A percentile compares a stretch with the other conserved stretches of the same genome.
These are phyloP conservation scores for Solanum commersonii DNA, from an alignment of 257 asterid genomes.

Conservation along the genomic window DNA sequence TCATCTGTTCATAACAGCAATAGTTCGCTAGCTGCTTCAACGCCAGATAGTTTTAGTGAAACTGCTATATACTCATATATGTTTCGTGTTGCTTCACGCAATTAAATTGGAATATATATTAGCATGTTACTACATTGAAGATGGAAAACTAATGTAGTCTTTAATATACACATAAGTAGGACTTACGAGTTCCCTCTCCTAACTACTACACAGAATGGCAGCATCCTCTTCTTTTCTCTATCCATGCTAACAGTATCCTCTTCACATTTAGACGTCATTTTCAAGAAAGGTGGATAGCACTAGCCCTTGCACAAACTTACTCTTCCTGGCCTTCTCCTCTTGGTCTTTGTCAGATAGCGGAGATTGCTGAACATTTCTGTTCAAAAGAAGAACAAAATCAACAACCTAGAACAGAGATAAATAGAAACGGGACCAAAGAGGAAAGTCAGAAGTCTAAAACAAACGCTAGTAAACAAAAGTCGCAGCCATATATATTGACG, in stretches of 20 bases:
- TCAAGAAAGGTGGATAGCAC: conserved; percentile 60
- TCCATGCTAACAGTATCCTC: neutral
- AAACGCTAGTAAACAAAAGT: neutral
- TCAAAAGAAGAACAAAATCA: neutral
- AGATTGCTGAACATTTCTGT: conserved; percentile 21
- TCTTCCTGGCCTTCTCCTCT: conserved; percentile 53
- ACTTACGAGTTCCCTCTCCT: neutral
- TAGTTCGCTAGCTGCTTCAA: neutral
- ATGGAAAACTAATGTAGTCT: neutral
- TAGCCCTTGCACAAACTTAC: conserved; percentile 63
- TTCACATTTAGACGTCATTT: conserved; percentile 14
- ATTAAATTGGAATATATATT: neutral
- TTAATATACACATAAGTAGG: neutral
- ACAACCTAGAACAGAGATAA: neutral
- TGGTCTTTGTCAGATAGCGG: conserved; percentile 57
- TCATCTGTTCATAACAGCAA: neutral
- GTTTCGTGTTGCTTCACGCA: neutral
- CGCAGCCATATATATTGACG: no score
- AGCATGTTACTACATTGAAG: neutral
- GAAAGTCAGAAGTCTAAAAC: neutral
- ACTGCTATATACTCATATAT: neutral
- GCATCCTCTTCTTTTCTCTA: neutral
- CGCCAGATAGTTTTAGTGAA: neutral
- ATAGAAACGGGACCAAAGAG: neutral
- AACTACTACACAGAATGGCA: neutral